Evolutionary conservation across 108 stramenopile species (phyloP).

Genomic region (Cyclotella choctawhatcheeana): DNA sequence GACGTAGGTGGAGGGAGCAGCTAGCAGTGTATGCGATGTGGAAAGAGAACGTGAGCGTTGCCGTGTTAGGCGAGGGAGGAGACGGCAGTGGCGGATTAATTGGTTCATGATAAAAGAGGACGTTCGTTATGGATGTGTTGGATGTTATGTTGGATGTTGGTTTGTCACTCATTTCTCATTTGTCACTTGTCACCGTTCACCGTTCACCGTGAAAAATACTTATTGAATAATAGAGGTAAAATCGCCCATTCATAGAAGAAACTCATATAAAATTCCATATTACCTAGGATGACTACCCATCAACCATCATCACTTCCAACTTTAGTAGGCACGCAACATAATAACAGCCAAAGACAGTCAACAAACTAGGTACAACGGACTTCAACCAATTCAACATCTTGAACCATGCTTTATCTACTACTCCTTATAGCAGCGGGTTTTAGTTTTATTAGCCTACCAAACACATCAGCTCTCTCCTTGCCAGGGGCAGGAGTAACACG

Average conservation of each 20-base stretch:
- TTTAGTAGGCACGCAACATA: no score
- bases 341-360: no score
- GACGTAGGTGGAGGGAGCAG: slow-evolving; percentile 37
- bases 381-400: no score
- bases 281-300: background rate
- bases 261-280: background rate
- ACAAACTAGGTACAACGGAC: no score
- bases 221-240: background rate
- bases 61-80: background rate
- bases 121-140: background rate
- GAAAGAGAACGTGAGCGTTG: background rate
- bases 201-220: no score
- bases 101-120: slow-evolving; percentile 7
- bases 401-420: no score
- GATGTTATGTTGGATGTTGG: background rate
- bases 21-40: slow-evolving; percentile 12
- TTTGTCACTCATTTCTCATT: background rate
- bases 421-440: no score
- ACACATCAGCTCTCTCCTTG: slow-evolving; percentile 7
- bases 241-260: background rate
- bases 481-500: slow-evolving; percentile 5
- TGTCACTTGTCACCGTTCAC: background rate
- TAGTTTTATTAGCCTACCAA: no score
- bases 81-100: slow-evolving; percentile 6
- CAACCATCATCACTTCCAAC: no score